Percentiles rank a stretch among this genome's conserved stretches.
Evolutionary conservation across 1,284 basidiomycete species (phyloP).

Genomic region (Moesziomyces parantarcticus): DNA sequence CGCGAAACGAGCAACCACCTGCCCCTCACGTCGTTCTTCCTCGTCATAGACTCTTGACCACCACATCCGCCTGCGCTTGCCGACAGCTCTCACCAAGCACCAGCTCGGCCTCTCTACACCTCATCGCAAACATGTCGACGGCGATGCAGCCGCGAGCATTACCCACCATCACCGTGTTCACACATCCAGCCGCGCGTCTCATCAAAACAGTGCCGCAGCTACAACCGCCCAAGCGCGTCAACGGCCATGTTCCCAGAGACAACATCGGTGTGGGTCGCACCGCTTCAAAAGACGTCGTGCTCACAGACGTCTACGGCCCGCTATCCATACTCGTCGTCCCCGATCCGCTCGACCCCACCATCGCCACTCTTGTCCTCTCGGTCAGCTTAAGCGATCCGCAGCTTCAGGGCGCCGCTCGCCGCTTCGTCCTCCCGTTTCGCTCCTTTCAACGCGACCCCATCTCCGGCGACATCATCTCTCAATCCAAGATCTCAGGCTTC

Average conservation of each 20-base stretch:
- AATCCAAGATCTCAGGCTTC: constrained; percentile 24
- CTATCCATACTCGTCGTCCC: constrained; percentile 40
- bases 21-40: too few species aligned
- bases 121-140: constrained; percentile 1
- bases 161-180: constrained; percentile 42
- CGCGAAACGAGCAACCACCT: too few species aligned
- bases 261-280: constrained; percentile 27
- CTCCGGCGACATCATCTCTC: constrained; percentile 15
- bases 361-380: constrained; percentile 45
- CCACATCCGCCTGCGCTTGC: too few species aligned
- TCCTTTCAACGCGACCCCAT: constrained; percentile 32
- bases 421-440: constrained; percentile 49
- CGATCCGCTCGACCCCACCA: constrained; percentile 35
- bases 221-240: constrained; percentile 23
- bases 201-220: constrained; percentile 45
- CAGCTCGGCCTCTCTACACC: too few species aligned
- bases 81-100: too few species aligned
- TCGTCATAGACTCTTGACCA: too few species aligned
- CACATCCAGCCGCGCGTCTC: constrained; percentile 42
- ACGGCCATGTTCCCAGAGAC: constrained; percentile 35
- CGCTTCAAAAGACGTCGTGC: constrained; percentile 22
- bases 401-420: constrained; percentile 28
- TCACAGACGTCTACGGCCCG: constrained; percentile 41
- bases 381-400: constrained; percentile 25
- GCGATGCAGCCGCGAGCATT: constrained; percentile 11